Evolutionary conservation across 2,329 filamentous ascomycete species (phyloP).

Genomic region (Neonectria faginata): DNA sequence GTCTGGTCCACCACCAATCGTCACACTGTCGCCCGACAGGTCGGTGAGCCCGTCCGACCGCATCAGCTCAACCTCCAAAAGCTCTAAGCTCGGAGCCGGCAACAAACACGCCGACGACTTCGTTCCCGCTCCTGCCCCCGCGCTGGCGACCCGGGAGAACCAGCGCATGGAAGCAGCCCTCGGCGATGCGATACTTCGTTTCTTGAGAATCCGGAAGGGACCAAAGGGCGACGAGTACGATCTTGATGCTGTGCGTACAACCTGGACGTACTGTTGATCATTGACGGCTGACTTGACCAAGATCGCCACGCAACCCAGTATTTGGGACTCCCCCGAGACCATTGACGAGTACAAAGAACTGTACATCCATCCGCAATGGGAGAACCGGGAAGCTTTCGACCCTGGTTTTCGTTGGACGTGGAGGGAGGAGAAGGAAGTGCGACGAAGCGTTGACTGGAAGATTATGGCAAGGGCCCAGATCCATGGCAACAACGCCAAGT

Average conservation of each 20-base stretch:
- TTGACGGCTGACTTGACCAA: conserved; percentile 37
- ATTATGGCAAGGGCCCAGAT: conserved; percentile 48
- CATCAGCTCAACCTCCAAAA: conserved; percentile 6
- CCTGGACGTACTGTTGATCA: background rate
- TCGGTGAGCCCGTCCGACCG: conserved; percentile 15
- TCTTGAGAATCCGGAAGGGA: conserved; percentile 49
- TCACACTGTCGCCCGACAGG: background rate
- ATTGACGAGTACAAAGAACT: conserved; percentile 51
- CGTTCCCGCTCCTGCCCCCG: conserved; percentile 18
- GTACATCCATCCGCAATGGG: conserved; percentile 53
- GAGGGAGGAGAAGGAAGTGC: conserved; percentile 50
- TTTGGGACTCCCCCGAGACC: conserved; percentile 51
- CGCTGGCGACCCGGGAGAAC: conserved; percentile 42
- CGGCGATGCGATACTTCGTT: conserved; percentile 49
- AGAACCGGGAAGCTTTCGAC: conserved; percentile 51
- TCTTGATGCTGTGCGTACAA: conserved; percentile 33
- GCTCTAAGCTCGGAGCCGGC: background rate
- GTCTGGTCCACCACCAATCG: background rate
- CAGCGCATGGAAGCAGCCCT: conserved; percentile 49
- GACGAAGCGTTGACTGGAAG: conserved; percentile 52
- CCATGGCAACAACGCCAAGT: background rate
- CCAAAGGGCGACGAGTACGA: conserved; percentile 44
- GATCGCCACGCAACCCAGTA: conserved; percentile 52
- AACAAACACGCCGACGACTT: conserved; percentile 2
- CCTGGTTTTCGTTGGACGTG: conserved; percentile 51